Evolutionary conservation across 306 rosid species (phyloP), one percentile per base, ranked within the genome.

Genomic region (Vachellia pachyceras): DNA sequence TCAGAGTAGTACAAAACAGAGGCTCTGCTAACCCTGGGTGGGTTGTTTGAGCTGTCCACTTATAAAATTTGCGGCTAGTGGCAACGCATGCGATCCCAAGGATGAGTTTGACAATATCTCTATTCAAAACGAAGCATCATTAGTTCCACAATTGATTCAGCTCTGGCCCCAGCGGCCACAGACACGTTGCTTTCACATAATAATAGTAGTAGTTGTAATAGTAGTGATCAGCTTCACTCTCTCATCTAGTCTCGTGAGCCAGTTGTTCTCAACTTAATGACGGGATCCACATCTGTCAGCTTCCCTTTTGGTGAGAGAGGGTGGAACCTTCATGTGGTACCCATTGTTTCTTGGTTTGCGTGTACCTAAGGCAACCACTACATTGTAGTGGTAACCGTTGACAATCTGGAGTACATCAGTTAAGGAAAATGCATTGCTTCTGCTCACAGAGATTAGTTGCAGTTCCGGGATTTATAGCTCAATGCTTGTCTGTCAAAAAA

Each of bases 121-220:
- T 15, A 15, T 39, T 82, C 81, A 76, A 82, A 69, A 20, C 69
- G 44, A 58, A 15, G 42, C 41, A 71, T 82, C 73, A 77, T 82
- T 55, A n/a, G 35, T 77, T 52, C 78, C 78, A 77, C 75, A 40
- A 77, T 57, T 40, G 5, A 15, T 23, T 47, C 64, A 35, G 71
- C 18, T n/a, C n/a, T 66, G 46, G 45, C 47, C 46, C 71, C 46
- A 39, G 47, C 3, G 14, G 29, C 29, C 25, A 67, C 15, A 3
- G 33, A 18, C 49, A 0, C 9, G 72, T 67, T 67, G 73, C 52
- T 68, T 68, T 67, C 72, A 20, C 15, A 39, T 67, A 8, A 39
- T 8, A 37, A 49, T 49, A 10, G 12, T 44, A 66, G 47, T 37
- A 29, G 33, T 29, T 29, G 33, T 29, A 29, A 29, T 29, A 10